A percentile compares a stretch with the other conserved stretches of the same genome.
Conservation (phyloP, 257 asterid species). For the Marsdenia floribunda region DNA sequence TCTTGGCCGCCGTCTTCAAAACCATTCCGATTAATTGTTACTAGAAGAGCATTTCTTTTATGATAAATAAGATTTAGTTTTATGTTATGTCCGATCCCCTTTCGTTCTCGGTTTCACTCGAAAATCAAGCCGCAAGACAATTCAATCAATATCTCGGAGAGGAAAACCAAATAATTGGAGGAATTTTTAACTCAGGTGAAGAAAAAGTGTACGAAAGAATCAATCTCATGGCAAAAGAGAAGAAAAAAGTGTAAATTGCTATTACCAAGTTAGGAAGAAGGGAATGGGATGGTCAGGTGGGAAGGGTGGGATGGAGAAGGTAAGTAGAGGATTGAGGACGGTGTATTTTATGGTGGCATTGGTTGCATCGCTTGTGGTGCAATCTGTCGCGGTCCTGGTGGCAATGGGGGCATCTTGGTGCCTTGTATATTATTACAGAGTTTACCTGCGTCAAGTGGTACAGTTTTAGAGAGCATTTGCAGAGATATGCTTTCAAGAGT, state of each 20-base stretch:
- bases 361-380: slow-evolving; percentile 69
- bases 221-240: not conserved
- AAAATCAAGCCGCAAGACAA: not conserved
- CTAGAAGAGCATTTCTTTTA: not conserved
- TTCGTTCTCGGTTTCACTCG: slow-evolving; percentile 28
- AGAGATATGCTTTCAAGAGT: slow-evolving; percentile 75
- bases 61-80: slow-evolving; percentile 14
- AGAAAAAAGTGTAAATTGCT: not conserved
- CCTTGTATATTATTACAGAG: slow-evolving; percentile 66
- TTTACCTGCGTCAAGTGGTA: slow-evolving; percentile 74
- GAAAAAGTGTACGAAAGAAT: not conserved
- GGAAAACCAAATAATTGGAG: not conserved
- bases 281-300: slow-evolving; percentile 29
- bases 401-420: slow-evolving; percentile 59
- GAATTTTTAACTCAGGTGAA: not conserved
- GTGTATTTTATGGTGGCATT: slow-evolving; percentile 75
- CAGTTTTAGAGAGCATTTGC: slow-evolving; percentile 63
- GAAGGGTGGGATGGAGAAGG: slow-evolving; percentile 77
- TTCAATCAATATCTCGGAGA: slow-evolving; percentile 7
- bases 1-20: slow-evolving; percentile 17
- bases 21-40: not conserved
- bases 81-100: slow-evolving; percentile 19
- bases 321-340: slow-evolving; percentile 60
- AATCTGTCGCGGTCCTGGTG: slow-evolving; percentile 74
- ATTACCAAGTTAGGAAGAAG: not conserved